A percentile compares a stretch with the other conserved stretches of the same genome.
Evolutionary conservation across 1,284 basidiomycete genomes (phyloP).

Genomic region (Malassezia cuniculi): DNA sequence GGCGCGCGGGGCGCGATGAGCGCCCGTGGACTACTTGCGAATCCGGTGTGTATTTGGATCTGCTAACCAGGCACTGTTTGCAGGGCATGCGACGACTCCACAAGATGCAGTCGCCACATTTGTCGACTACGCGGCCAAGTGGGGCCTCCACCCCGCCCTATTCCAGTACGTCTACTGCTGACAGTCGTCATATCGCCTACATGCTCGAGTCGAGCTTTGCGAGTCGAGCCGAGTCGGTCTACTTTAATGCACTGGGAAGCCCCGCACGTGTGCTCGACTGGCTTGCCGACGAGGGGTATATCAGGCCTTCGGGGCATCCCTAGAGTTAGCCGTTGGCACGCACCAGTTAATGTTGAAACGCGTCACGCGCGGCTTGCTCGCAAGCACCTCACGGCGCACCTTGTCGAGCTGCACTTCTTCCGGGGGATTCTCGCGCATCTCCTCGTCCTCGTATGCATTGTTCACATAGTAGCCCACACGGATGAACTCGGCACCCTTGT

Average conservation of each 20-base stretch:
- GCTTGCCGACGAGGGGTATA: conserved; percentile 45
- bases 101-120: conserved; percentile 49
- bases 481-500: conserved; percentile 87
- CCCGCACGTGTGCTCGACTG: conserved; percentile 50
- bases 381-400: conserved; percentile 70
- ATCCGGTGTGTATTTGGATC: conserved; percentile 47
- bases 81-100: conserved; percentile 50
- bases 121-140: conserved; percentile 47
- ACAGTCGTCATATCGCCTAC: conserved; percentile 50
- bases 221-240: conserved; percentile 47
- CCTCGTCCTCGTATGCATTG: conserved; percentile 90
- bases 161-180: conserved; percentile 43
- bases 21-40: conserved; percentile 53
- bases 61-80: conserved; percentile 49
- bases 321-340: not conserved
- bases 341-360: conserved; percentile 52
- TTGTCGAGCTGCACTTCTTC: conserved; percentile 46
- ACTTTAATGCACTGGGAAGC: conserved; percentile 50
- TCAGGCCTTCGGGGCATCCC: not conserved
- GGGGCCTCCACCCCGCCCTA: conserved; percentile 50
- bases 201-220: conserved; percentile 51
- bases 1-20: conserved; percentile 53
- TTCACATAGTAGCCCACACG: conserved; percentile 98
- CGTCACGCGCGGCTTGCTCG: conserved; percentile 83
- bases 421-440: conserved; percentile 46